These are phyloP conservation scores for Ricinus communis DNA, from an alignment of 345 rosid genomes.

Conservation along the genomic window DNA sequence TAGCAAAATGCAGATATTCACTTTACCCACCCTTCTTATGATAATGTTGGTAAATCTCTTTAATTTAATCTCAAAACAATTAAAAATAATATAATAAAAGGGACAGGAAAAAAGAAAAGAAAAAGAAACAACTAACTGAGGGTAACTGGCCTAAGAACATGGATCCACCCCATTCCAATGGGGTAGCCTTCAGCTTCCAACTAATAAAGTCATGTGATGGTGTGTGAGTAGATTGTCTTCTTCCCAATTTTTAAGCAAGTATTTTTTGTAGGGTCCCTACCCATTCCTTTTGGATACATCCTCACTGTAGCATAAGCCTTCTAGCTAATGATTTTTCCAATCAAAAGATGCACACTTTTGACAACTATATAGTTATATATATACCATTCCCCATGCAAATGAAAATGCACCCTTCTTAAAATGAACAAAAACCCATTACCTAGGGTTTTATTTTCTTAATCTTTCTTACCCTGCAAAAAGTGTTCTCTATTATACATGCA, in stretches of 20 bases:
- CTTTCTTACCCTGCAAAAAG: too few species aligned
- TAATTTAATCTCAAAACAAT: too few species aligned
- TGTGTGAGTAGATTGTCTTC: constrained; percentile 26
- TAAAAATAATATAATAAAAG: too few species aligned
- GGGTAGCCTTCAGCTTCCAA: constrained; percentile 34
- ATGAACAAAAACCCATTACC: neutral
- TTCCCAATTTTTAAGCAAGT: constrained; percentile 6
- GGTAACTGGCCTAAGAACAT: constrained; percentile 32
- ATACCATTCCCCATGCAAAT: neutral
- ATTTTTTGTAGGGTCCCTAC: too few species aligned
- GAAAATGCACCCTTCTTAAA: neutral
- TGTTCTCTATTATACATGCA: too few species aligned
- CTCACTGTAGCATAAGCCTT: constrained; percentile 12
- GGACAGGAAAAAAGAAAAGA: neutral
- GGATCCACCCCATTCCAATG: constrained; percentile 47
- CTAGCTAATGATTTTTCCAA: constrained; percentile 29
- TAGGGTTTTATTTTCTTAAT: too few species aligned
- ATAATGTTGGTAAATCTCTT: too few species aligned
- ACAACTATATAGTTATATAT: too few species aligned
- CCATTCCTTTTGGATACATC: constrained; percentile 12
- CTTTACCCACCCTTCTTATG: too few species aligned
- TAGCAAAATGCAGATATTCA: too few species aligned
- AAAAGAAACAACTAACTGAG: neutral
- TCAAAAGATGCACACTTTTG: constrained; percentile 17
- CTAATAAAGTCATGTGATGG: constrained; percentile 52